Evolutionary conservation across 1,139 yeast species (phyloP), one percentile per base, ranked within the genome.

Genomic region (Geotrichum reessii): DNA sequence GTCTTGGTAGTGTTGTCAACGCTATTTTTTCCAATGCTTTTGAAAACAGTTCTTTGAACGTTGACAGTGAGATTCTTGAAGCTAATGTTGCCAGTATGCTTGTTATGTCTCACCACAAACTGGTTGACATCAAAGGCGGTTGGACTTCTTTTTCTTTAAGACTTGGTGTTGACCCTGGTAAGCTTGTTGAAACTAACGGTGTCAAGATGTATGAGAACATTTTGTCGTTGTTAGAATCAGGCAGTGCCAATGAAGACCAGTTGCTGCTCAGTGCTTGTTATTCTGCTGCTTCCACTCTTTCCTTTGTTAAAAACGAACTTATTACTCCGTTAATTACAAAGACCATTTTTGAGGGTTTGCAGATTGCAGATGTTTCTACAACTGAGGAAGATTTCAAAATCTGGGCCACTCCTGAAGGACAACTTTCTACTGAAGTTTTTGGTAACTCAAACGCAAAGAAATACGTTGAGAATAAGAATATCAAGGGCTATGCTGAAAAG

Each of bases 61-160:
- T 48, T 24, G 57, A 57, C 37, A 21, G 37, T 19, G 58, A 55
- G n/a, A 46, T 77, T 27, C 69, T 80, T 55, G 74, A 73, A 3
- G 68, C 74, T 3, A 78, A 81, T 40, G 67, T 85, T 25, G 68
- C 78, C 21, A 72, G 76, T 7, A 62, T 83, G 24, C 69, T 87
- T n/a, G 73, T 86, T 28, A 67, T 82, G 11, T 76, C 86, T 11
- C 89, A 87, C 68, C 83, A 81, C 63, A 64, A 72, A 1, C 68
- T 63, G 3, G 72, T 79, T 33, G 63, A 64, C 27, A 71, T 73
- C 8, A 81, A 81, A 58, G 78, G 78, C 60, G 85, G 87, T 1
- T 93, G 99, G 99, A 87, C 91, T 49, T 88, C 88, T 0, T 73
- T 91, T 55, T 84, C 85, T 50, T 83, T 86, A 66, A 76, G 82